Base-by-base conservation (phyloP, 345 rosid species). In the Theobroma cacao region DNA sequence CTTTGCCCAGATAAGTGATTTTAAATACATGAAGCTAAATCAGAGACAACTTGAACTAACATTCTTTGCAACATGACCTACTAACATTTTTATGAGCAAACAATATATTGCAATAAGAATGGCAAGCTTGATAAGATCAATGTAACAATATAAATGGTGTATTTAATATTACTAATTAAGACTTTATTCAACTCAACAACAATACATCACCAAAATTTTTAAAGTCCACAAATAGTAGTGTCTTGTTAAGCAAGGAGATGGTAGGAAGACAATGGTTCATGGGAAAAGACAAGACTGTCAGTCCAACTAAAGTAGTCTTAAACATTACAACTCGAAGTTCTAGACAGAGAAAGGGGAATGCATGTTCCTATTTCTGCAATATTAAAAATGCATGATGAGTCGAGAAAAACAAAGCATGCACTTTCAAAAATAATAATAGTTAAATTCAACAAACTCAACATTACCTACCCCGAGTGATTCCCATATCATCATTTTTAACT, bases 401-500 rank as follows among this genome's bases (percentile, higher is more conserved):
- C 47, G 4, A 62, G 41, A 63, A 75, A 59, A 43, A 43, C 13
- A 1, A 38, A 36, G 28, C 55, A 75, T 15, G 58, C 30, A 55
- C 20, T 24, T 12, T 18, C 3, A 10, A 9, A 26, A 36, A 34
- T 1, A 20, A 15, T 65, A 45, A 63, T 64, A 75, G 26, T 72
- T n/a, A 79, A 76, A 70, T 40, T 72, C 24, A 17, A 79, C 14
- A 45, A 70, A 60, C 15, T 63, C 40, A 22, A 17, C 8, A 38
- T 52, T 75, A 79, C 93, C 73, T 92, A 94, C 99, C 97, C 99
- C 99, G 75, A 96, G 95, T 64, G 95, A 90, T 84, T 94, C 98
- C 97, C 99, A 94, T 82, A 94, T 96, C 99, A 96, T 92, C 99
- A 96, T 94, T 84, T 96, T 96, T 75, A 96, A 84, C 75, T 92